Evolutionary conservation across 2,329 filamentous ascomycete genomes (phyloP).

Genomic region (Arachnomyces sp.): DNA sequence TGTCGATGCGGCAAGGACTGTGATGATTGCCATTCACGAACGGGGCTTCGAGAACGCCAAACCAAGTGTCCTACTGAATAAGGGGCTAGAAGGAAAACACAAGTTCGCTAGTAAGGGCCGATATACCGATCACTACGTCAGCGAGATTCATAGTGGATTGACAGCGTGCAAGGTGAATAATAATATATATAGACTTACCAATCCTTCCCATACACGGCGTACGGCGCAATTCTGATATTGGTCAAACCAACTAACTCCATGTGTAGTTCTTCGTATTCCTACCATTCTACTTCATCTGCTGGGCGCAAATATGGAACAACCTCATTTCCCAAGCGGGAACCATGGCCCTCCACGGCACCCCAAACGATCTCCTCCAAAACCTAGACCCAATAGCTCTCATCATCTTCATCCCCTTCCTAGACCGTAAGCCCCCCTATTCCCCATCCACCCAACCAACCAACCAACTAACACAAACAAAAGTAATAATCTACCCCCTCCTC

Average conservation of each 20-base stretch:
- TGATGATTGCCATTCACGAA: slow-evolving; percentile 16
- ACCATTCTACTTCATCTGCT: slow-evolving; percentile 45
- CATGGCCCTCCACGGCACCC: slow-evolving; percentile 46
- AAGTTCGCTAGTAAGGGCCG: slow-evolving; percentile 13
- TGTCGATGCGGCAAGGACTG: slow-evolving; percentile 37
- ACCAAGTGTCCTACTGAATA: slow-evolving; percentile 10
- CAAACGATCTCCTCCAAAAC: slow-evolving; percentile 56
- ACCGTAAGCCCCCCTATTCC: background rate
- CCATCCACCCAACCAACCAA: slow-evolving; percentile 7
- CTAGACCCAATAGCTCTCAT: slow-evolving; percentile 55
- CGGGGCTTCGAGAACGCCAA: slow-evolving; percentile 13
- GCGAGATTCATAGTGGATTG: slow-evolving; percentile 54
- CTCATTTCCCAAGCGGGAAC: slow-evolving; percentile 45
- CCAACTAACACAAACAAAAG: slow-evolving; percentile 17
- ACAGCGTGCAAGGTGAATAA: slow-evolving; percentile 50
- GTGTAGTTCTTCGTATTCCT: slow-evolving; percentile 51
- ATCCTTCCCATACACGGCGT: too few relatives aligned
- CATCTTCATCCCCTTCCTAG: slow-evolving; percentile 48
- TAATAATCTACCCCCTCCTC: slow-evolving; percentile 51
- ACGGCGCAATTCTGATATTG: too few relatives aligned
- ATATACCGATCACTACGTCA: slow-evolving; percentile 50
- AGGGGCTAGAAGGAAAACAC: slow-evolving; percentile 15
- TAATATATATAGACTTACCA: too few relatives aligned
- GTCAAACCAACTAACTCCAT: too few relatives aligned
- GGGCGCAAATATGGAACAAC: slow-evolving; percentile 32